These are phyloP conservation scores for Guyanaporus albipodus DNA, from an alignment of 768 basidiomycete species.

Conservation along the genomic window DNA sequence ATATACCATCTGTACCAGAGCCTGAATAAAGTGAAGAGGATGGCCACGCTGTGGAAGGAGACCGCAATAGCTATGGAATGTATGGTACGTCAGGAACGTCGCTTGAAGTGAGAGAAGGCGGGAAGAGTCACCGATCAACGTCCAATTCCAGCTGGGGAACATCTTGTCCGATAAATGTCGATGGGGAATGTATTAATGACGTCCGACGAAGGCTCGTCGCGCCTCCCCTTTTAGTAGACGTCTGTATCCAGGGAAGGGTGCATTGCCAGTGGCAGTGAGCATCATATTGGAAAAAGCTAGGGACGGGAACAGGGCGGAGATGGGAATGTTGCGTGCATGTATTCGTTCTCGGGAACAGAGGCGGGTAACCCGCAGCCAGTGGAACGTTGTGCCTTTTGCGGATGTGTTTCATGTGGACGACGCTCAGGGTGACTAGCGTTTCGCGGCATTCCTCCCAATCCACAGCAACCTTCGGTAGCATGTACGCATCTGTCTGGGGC, in stretches of 20 bases:
- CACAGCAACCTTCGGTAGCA: too few relatives aligned
- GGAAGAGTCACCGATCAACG: slow-evolving; percentile 12
- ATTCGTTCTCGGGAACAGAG: too few relatives aligned
- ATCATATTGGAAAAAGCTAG: neutral
- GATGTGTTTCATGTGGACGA: too few relatives aligned
- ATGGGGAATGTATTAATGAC: neutral
- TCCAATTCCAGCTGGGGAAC: slow-evolving; percentile 13
- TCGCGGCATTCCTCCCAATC: too few relatives aligned
- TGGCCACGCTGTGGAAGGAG: slow-evolving; percentile 20
- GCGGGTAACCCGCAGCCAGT: too few relatives aligned
- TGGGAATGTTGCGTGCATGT: neutral
- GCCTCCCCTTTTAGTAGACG: neutral
- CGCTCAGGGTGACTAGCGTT: too few relatives aligned
- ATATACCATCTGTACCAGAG: slow-evolving; percentile 20
- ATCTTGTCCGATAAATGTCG: slow-evolving; percentile 1
- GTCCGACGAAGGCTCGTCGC: too few relatives aligned
- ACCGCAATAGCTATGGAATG: slow-evolving; percentile 6
- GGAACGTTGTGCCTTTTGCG: too few relatives aligned
- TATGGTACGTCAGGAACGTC: slow-evolving; percentile 1
- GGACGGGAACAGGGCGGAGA: neutral
- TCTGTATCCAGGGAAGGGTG: neutral
- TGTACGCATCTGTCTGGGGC: too few relatives aligned
- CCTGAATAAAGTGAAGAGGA: slow-evolving; percentile 22
- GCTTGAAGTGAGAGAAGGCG: neutral
- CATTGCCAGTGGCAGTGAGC: neutral